Percentiles rank a stretch among this genome's conserved stretches.
Conservation (phyloP, 495 filamentous ascomycete genomes). For the Lineolata rhizophorae region DNA sequence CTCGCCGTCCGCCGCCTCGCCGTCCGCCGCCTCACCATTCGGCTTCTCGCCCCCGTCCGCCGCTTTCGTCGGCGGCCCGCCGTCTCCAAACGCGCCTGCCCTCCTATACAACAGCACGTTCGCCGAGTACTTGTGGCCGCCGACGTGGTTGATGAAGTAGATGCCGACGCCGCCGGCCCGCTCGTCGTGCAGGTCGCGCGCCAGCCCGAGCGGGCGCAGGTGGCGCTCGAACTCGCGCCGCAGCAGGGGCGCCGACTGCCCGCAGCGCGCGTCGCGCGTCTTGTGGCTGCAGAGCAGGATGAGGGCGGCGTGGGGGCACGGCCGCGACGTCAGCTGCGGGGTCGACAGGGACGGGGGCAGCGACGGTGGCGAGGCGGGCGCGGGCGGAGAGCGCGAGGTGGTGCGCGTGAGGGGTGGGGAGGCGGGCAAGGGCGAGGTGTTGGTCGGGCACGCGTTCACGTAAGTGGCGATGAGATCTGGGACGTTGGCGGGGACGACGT, state of each 20-base stretch:
- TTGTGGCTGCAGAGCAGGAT: conserved; percentile 87
- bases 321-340: conserved; percentile 33
- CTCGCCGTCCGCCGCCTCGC: conserved; percentile 14
- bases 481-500: conserved; percentile 57
- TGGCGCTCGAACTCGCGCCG: conserved; percentile 75
- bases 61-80: conserved; percentile 3
- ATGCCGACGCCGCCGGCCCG: conserved; percentile 78
- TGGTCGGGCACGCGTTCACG: conserved; percentile 54
- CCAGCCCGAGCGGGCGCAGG: conserved; percentile 60
- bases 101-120: conserved; percentile 81
- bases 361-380: conserved; percentile 2
- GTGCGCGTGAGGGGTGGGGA: conserved; percentile 1
- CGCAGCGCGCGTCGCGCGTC: conserved; percentile 85
- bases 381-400: conserved; percentile 1
- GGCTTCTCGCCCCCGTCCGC: conserved; percentile 7
- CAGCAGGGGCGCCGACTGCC: conserved; percentile 74
- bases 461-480: conserved; percentile 48
- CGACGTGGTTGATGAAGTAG: conserved; percentile 90
- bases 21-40: conserved; percentile 8
- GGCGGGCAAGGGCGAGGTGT: conserved; percentile 37
- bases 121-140: conserved; percentile 82
- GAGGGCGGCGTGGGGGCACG: conserved; percentile 60
- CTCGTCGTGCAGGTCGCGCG: conserved; percentile 70
- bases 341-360: conserved; percentile 16
- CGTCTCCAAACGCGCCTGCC: conserved; percentile 32